Base-by-base conservation (phyloP, 371 early-diverging fungal species). In the Syncephalastrum contaminatum region DNA sequence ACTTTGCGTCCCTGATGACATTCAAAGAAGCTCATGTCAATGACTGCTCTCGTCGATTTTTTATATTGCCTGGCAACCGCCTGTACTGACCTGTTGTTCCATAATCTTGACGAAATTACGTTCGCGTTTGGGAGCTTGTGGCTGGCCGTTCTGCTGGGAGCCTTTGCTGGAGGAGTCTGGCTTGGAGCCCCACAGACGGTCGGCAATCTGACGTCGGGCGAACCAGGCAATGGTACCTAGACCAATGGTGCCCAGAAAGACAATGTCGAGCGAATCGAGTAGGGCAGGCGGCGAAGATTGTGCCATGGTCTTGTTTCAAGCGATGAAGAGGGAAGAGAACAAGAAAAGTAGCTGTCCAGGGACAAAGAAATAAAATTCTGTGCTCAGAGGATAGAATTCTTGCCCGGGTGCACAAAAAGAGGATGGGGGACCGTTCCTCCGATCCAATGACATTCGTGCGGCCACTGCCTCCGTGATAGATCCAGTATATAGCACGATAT, bases 51-150 rank as follows among this genome's bases (percentile, higher is more conserved):
- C 30, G n/a, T 54, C 36, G 10, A 30, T 5, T 30, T 12, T 12
- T 2, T 30, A n/a, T 5, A 30, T 30, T 12, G 36, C 36, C 7
- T 12, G 10, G 5, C 36, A 30, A 30, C 36, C 5, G 8, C 42
- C 42, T 20, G 22, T 6, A 44, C 69, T 66, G 73, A 73, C 85
- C 64, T 82, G 80, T 56, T 85, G 75, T 43, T 79, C 67, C 86
- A 85, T 85, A 46, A 82, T 72, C 59, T 85, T 75, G 6, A 85
- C 83, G 71, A 85, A 85, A 61, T 85, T 83, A 36, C 80, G 77
- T 59, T 78, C 80, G 59, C 48, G 39, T 50, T 72, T 68, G 5
- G 66, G 55, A 20, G 50, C 43, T 2, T 44, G 50, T 27, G 24
- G 63, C 27, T 59, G 62, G 25, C 62, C 53, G 47, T 49, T 30